Evolutionary conservation across 306 rosid genomes (phyloP).

Genomic region (Cucumis hystrix): DNA sequence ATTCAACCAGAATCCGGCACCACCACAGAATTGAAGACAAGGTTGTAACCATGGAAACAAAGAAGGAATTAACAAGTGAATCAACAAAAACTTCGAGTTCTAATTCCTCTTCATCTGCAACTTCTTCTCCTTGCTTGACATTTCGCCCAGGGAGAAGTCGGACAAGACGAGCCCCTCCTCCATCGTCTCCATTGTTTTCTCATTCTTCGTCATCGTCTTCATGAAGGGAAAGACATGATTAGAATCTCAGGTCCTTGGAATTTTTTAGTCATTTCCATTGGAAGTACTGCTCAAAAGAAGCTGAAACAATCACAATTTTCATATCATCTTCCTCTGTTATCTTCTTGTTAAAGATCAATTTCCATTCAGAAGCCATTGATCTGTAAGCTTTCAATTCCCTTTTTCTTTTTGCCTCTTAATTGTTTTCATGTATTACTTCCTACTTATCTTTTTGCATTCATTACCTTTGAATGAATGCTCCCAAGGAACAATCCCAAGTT

Average conservation of each 20-base stretch:
- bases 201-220: constrained; percentile 9
- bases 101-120: constrained; percentile 15
- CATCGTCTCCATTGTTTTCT: constrained; percentile 55
- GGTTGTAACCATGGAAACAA: constrained; percentile 28
- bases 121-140: constrained; percentile 32
- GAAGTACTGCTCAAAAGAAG: neutral
- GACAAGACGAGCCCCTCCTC: constrained; percentile 62
- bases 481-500: neutral
- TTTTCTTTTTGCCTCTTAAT: neutral
- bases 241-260: neutral
- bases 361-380: neutral
- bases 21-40: constrained; percentile 62
- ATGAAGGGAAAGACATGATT: neutral
- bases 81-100: constrained; percentile 29
- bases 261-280: constrained; percentile 1
- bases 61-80: constrained; percentile 31
- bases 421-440: neutral
- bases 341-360: neutral
- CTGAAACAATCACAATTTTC: neutral
- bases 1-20: constrained; percentile 67
- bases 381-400: neutral
- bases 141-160: constrained; percentile 63
- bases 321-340: neutral
- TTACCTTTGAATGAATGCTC: neutral
- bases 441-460: neutral